Base-by-base conservation (phyloP, 2,329 filamentous ascomycete genomes). In the Neurospora crassa region DNA sequence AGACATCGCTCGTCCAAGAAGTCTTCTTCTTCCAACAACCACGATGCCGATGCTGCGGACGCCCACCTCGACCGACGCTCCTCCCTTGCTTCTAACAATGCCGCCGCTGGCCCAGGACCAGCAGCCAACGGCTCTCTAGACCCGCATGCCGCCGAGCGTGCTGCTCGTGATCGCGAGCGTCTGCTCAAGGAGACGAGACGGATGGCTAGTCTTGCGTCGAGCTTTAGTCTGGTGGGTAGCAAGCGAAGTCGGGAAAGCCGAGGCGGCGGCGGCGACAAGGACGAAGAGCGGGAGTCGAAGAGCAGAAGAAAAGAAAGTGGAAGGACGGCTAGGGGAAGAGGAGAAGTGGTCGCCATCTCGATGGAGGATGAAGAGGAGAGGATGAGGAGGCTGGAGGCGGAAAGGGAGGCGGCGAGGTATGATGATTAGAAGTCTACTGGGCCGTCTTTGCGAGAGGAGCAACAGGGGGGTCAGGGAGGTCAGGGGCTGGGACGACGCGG, bases 131-230 rank as follows among this genome's bases (percentile, higher is more conserved):
- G 68, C 76, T 59, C 47, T 40, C 69, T 74, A 72, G 89, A 91
- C 74, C 84, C 88, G n/a, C 90, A 92, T 79, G 90, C 90, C 1
- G 82, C 90, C 0, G 91, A 93, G 79, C 88, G 91, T 29, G 90
- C 92, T 77, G 87, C 87, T 14, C 83, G 89, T 18, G 86, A 91
- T 76, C 84, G 89, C 67, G 89, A 91, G 78, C 84, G 91, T 37
- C 82, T 92, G 69, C 82, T 90, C 14, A 90, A 90, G 76, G 91
- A 93, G 79, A 88, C 89, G 47, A 89, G 92, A 79, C 86, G 88
- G 43, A 87, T 90, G 79, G 84, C 88, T 67, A 83, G 87, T 63
- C 78, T 89, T 69, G 79, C 83, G 2, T 59, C 47, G 47, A 34
- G 47, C 47, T 81, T 34, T 14, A 72, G 84, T 69, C 76, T 85